Percentiles rank a stretch among this genome's conserved stretches.
These are phyloP conservation scores for Kwoniella mangroviensis DNA, from an alignment of 768 basidiomycete genomes.

Conservation along the genomic window DNA sequence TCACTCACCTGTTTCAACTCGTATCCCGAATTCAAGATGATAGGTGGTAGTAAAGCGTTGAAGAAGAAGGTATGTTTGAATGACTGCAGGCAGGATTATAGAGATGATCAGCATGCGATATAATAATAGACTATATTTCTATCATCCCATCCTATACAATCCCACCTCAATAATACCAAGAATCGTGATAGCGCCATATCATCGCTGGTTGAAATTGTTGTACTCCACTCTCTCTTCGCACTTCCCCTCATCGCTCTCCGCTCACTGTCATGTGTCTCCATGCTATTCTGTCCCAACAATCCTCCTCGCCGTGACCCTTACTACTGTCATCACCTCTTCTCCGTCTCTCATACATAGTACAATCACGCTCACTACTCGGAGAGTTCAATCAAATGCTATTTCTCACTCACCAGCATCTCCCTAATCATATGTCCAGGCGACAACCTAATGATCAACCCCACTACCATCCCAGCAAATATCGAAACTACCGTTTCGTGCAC, in stretches of 20 bases:
- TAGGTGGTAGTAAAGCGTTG: slow-evolving; percentile 95
- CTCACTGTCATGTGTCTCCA: no score
- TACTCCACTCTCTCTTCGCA: no score
- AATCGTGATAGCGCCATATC: no score
- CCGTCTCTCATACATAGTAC: neutral
- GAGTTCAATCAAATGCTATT: no score
- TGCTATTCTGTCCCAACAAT: neutral
- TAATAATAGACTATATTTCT: neutral
- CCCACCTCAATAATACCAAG: no score
- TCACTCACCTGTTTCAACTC: slow-evolving; percentile 85
- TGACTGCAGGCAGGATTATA: slow-evolving; percentile 63
- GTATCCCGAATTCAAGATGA: slow-evolving; percentile 97
- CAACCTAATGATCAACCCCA: slow-evolving; percentile 86
- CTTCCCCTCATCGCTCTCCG: no score
- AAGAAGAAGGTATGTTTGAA: slow-evolving; percentile 98
- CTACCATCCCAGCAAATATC: slow-evolving; percentile 91
- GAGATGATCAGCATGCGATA: slow-evolving; percentile 3
- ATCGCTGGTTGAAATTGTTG: no score
- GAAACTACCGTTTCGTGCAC: slow-evolving; percentile 96
- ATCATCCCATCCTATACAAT: no score
- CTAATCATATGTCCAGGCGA: slow-evolving; percentile 92
- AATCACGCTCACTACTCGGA: neutral
- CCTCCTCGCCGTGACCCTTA: neutral
- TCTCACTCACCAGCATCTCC: slow-evolving; percentile 86
- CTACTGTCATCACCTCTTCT: neutral